Base-by-base conservation (phyloP, 2,329 filamentous ascomycete genomes). In the Stemphylium beticola region DNA sequence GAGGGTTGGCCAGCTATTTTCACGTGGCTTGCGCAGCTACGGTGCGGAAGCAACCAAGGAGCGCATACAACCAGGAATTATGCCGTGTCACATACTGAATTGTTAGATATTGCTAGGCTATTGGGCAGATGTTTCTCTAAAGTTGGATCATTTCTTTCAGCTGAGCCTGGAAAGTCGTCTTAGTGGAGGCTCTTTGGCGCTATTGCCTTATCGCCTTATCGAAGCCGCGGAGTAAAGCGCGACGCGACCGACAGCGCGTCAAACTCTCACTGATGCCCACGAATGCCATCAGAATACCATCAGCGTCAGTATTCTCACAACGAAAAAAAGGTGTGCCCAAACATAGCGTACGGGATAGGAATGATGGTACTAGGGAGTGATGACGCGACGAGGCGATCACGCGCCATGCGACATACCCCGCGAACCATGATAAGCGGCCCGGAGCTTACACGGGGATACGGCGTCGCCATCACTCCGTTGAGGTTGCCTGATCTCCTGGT, bases 371-470 rank as follows among this genome's bases (percentile, higher is more conserved):
- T 31, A 46, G 26, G 17, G 20, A 51, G 41, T 39, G 46, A 37
- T 53, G 54, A 61, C 53, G 61, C 48, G 57, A 57, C 57, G 52
- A 58, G 54, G 54, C 49, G 55, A 52, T 64, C 64, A 66, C 57
- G 64, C 57, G 64, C 53, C 33, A 58, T 53, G 49, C 52, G 49
- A 38, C 36, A 47, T 67, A 63, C 65, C 65, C 65, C 65, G 64
- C 64, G 58, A 58, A 59, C 55, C 51, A 51, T 60, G 62, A 67
- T 66, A 67, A 61, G 62, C 51, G 54, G 57, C 46, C 29, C 57
- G 60, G 61, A 67, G 62, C 65, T 65, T 57, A 56, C 55, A 62
- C 61, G 62, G 64, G 61, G 60, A 58, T 61, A 65, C 44, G 59
- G 58, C 59, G 34, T 49, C 40, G 48, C 52, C 58, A 46, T 56